phyloP scores from a whole-genome alignment of 345 rosid genomes.

The Jatropha curcas region DNA sequence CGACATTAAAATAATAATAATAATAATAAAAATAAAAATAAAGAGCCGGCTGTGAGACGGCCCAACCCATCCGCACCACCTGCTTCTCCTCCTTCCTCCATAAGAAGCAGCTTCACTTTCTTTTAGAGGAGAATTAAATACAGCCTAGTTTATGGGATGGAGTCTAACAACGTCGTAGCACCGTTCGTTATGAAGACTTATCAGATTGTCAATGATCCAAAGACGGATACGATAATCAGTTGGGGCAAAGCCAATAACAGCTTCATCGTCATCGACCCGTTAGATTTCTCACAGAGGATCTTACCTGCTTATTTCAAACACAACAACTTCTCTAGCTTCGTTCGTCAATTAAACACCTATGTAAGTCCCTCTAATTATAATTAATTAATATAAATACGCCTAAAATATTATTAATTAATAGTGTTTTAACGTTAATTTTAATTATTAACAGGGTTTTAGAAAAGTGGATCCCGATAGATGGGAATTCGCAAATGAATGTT shows the following conservation, averaged over 20 bases:
- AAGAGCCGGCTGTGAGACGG: no score
- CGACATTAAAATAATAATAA: neutral
- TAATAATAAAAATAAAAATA: neutral
- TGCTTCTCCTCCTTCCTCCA: neutral
- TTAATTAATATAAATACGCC: no score
- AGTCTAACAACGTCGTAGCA: conserved; percentile 30
- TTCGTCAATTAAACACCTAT: conserved; percentile 33
- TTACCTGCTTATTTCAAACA: conserved; percentile 31
- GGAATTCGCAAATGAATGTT: conserved; percentile 38
- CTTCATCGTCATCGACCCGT: conserved; percentile 32
- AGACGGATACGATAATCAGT: conserved; percentile 18
- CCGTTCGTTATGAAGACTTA: conserved; percentile 35
- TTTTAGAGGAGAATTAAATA: no score
- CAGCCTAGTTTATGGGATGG: conserved; percentile 38
- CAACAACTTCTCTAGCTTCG: conserved; percentile 37
- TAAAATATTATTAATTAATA: no score
- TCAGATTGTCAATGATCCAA: conserved; percentile 31
- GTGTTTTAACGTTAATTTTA: neutral
- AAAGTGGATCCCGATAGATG: conserved; percentile 36
- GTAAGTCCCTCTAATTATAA: no score
- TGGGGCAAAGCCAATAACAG: conserved; percentile 32
- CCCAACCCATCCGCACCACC: neutral
- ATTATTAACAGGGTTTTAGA: conserved; percentile 24
- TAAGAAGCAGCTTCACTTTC: no score
- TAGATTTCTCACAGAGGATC: conserved; percentile 27